Evolutionary conservation across 805 yeast genomes (phyloP), one percentile per base, ranked within the genome.

Genomic region (Candida argentea): DNA sequence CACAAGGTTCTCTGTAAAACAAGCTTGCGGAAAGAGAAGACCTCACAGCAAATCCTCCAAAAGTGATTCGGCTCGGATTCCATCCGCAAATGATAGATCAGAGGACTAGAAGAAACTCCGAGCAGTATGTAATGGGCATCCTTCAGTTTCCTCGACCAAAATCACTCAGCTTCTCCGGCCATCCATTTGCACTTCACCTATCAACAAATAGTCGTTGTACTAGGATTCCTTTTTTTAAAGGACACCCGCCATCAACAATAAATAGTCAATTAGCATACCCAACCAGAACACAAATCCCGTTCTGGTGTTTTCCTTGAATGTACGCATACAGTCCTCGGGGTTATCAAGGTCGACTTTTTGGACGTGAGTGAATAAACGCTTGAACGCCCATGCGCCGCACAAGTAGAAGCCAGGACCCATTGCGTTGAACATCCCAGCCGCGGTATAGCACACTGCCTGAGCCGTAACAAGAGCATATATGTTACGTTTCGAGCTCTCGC

Each of bases 331-430:
- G 43, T 75, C 68, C 18, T 54, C 61, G 9, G 95, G 95, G 41
- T 73, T 60, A 48, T 91, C 83, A 33, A 91, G 62, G 48, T 91
- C 73, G 5, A 87, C 96, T 11, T 57, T 64, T 31, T 57, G 61
- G 41, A 87, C 79, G 81, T 81, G 81, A 20, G 55, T 55, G 40
- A 70, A 65, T 20, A 91, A 51, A 38, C 94, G 67, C 36, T 67
- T 73, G 25, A 82, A 75, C 22, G 89, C 91, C 39, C 70, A 55
- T 2, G 72, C 67, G 16, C 79, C 70, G 6, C 83, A 80, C 15
- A 70, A 43, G 39, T 72, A 65, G 51, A 82, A 91, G 1, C 89
- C 87, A 1, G 94, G 94, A 1, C 95, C 95, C 77, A 79, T 67
- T 11, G 89, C 81, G 27, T 78, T 76, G 48, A 76, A 56, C 14